phyloP scores from a whole-genome alignment of 441 rosid genomes.

The Pelargonium australe region DNA sequence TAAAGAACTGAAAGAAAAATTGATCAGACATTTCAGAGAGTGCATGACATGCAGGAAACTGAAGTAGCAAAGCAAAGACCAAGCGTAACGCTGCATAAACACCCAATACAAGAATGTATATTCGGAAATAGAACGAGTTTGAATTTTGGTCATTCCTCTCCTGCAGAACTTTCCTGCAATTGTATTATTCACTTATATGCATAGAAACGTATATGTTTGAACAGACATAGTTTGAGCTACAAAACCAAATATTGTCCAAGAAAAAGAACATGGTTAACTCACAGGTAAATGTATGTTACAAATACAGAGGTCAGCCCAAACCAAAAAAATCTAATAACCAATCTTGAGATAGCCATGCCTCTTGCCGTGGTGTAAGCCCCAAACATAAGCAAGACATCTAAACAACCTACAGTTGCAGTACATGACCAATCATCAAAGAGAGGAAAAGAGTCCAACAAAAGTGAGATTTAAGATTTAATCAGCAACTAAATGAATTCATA shows the following conservation, averaged over 20 bases:
- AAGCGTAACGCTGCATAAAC: constrained; percentile 77
- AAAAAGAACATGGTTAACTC: constrained; percentile 31
- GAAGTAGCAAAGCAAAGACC: constrained; percentile 56
- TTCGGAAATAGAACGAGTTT: constrained; percentile 67
- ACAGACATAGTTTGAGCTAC: background rate
- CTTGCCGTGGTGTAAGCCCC: constrained; percentile 92
- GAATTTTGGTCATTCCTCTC: constrained; percentile 58
- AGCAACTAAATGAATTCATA: constrained; percentile 17
- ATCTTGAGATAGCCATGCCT: constrained; percentile 99
- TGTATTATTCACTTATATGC: constrained; percentile 10
- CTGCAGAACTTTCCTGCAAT: constrained; percentile 73
- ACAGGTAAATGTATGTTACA: constrained; percentile 77
- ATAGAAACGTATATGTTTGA: constrained; percentile 5
- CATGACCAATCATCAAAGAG: constrained; percentile 20
- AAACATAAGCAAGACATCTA: constrained; percentile 88
- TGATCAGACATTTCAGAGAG: constrained; percentile 91
- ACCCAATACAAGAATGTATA: constrained; percentile 89
- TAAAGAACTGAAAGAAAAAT: constrained; percentile 93
- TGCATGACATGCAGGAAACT: constrained; percentile 83
- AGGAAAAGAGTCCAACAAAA: constrained; percentile 18
- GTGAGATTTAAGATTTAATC: constrained; percentile 6
- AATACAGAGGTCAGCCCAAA: constrained; percentile 66
- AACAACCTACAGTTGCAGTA: constrained; percentile 49
- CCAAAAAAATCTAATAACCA: constrained; percentile 90
- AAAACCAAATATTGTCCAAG: background rate